Evolutionary conservation across 2,329 filamentous ascomycete species (phyloP).

Genomic region (Colletotrichum theobromicola): DNA sequence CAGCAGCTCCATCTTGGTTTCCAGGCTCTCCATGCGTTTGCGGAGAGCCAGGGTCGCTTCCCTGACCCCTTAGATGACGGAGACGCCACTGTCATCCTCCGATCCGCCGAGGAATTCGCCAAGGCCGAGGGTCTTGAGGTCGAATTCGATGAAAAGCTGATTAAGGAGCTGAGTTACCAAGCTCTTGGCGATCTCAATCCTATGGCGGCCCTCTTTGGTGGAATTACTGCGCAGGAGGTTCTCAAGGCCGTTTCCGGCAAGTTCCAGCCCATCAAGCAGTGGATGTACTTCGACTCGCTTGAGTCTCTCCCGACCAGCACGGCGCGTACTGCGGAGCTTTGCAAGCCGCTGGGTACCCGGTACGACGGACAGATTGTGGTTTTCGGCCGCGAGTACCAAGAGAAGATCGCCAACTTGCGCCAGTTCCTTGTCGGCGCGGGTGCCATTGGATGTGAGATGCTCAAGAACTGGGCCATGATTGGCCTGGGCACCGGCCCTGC

Average conservation of each 20-base stretch:
- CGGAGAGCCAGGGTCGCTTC: conserved; percentile 73
- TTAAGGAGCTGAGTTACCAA: conserved; percentile 94
- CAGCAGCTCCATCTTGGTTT: conserved; percentile 91
- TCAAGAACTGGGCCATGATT: conserved; percentile 99
- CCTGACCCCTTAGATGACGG: conserved; percentile 84
- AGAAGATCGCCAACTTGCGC: conserved; percentile 88
- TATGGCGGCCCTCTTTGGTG: conserved; percentile 95
- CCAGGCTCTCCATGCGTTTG: conserved; percentile 89
- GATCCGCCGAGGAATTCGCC: conserved; percentile 76
- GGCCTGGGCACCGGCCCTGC: conserved; percentile 87
- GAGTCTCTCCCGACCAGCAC: conserved; percentile 85
- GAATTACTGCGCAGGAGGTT: conserved; percentile 90
- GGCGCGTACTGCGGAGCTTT: conserved; percentile 82
- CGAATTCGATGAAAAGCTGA: conserved; percentile 89
- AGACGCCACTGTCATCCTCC: conserved; percentile 80
- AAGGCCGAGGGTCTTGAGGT: conserved; percentile 77
- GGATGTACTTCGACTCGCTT: conserved; percentile 97
- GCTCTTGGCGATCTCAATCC: conserved; percentile 89
- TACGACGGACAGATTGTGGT: conserved; percentile 98
- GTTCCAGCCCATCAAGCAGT: conserved; percentile 94
- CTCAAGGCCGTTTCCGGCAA: conserved; percentile 98
- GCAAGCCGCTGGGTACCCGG: conserved; percentile 81
- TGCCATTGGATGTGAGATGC: conserved; percentile 97
- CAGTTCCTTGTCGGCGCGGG: conserved; percentile 96
- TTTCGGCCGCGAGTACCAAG: conserved; percentile 91